Evolutionary conservation across 1,284 basidiomycete genomes (phyloP).

Genomic region (Malassezia vespertilionis): DNA sequence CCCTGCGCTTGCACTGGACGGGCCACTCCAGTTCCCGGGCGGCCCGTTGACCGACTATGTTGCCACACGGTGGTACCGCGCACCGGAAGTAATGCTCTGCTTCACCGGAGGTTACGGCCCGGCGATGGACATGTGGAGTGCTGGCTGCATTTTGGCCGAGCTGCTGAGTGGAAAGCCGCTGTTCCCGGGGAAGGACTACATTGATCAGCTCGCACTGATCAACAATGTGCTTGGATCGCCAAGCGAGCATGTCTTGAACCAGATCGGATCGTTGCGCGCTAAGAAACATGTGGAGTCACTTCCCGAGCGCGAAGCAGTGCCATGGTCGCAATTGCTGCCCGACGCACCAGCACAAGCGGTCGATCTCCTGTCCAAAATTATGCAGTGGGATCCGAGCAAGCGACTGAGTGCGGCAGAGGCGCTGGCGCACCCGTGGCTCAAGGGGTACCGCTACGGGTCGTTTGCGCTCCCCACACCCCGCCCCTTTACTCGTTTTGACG

Average conservation of each 20-base stretch:
- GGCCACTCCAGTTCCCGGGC: conserved; percentile 31
- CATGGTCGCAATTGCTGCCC: conserved; percentile 31
- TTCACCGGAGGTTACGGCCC: conserved; percentile 41
- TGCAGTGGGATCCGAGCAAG: conserved; percentile 42
- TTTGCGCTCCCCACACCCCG: conserved; percentile 24
- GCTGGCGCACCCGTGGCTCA: conserved; percentile 41
- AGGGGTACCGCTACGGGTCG: conserved; percentile 33
- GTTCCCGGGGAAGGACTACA: conserved; percentile 46
- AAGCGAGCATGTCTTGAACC: conserved; percentile 25
- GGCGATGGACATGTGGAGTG: conserved; percentile 46
- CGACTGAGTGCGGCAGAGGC: conserved; percentile 40
- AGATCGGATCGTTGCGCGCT: conserved; percentile 39
- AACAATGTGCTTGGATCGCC: conserved; percentile 42
- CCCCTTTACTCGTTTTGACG: conserved; percentile 34
- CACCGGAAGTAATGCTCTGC: conserved; percentile 47
- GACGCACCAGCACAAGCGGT: conserved; percentile 31
- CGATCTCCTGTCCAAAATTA: conserved; percentile 35
- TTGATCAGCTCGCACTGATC: conserved; percentile 45
- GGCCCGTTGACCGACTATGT: conserved; percentile 46
- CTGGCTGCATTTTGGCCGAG: conserved; percentile 46
- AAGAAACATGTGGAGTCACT: conserved; percentile 38
- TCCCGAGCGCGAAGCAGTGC: conserved; percentile 25
- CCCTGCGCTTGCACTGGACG: neutral
- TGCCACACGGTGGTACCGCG: conserved; percentile 45
- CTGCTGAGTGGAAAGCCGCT: conserved; percentile 39